Evolutionary conservation across 2,329 filamentous ascomycete species (phyloP).

Genomic region (Clonostachys rhizophaga): DNA sequence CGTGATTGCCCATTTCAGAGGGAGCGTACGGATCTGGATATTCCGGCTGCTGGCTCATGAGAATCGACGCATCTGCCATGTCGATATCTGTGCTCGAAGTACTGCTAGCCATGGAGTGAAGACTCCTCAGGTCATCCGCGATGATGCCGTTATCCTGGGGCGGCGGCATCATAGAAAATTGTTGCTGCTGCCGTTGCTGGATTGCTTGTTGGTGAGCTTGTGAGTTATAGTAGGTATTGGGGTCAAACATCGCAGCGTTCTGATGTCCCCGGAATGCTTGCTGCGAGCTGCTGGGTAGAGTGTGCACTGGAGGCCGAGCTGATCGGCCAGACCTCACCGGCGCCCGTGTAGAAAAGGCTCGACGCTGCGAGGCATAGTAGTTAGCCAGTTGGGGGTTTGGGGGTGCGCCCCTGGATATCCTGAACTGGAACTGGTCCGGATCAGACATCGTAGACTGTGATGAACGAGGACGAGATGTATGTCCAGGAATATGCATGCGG

Average conservation of each 20-base stretch:
- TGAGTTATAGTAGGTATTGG: not conserved
- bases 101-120: conserved; percentile 22
- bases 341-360: conserved; percentile 16
- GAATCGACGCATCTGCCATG: conserved; percentile 24
- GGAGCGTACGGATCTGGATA: too few relatives aligned
- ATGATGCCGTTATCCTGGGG: conserved; percentile 23
- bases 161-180: conserved; percentile 20
- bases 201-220: conserved; percentile 6
- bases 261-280: not conserved
- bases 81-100: conserved; percentile 20
- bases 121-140: conserved; percentile 26
- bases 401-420: conserved; percentile 23
- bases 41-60: too few relatives aligned
- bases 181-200: conserved; percentile 14
- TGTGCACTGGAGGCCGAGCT: conserved; percentile 16
- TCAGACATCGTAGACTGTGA: conserved; percentile 7
- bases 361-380: conserved; percentile 27
- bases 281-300: conserved; percentile 10
- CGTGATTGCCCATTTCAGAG: too few relatives aligned
- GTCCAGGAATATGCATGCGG: conserved; percentile 23
- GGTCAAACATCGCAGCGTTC: conserved; percentile 15
- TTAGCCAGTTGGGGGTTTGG: conserved; percentile 24
- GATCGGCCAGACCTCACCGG: conserved; percentile 21
- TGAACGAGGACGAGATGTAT: conserved; percentile 13
- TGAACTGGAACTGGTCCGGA: conserved; percentile 26